Evolutionary conservation across 2,329 filamentous ascomycete species (phyloP).

Genomic region (Trichoderma sp.): DNA sequence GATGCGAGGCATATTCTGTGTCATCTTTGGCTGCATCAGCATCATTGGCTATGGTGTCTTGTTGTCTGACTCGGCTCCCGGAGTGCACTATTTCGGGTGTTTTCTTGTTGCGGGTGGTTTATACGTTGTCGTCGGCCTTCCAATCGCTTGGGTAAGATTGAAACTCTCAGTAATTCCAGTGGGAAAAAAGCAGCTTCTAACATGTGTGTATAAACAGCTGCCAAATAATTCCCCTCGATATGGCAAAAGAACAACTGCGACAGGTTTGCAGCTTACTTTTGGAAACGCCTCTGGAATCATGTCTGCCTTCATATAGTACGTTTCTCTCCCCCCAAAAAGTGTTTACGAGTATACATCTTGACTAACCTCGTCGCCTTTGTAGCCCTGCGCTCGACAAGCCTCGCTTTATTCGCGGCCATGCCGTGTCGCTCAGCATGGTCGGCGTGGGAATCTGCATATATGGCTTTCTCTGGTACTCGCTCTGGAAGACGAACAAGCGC

Average conservation of each 20-base stretch:
- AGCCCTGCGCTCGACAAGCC: slow-evolving; percentile 55
- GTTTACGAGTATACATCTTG: background rate
- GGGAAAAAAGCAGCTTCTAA: background rate
- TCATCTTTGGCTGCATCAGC: slow-evolving; percentile 64
- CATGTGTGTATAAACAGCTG: slow-evolving; percentile 40
- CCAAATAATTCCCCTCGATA: slow-evolving; percentile 74
- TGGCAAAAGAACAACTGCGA: slow-evolving; percentile 74
- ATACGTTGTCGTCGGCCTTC: slow-evolving; percentile 63
- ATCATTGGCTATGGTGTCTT: slow-evolving; percentile 71
- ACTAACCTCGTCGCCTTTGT: background rate
- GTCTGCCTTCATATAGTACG: slow-evolving; percentile 66
- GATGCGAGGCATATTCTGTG: slow-evolving; percentile 65
- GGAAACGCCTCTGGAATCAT: slow-evolving; percentile 75
- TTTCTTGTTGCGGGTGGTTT: slow-evolving; percentile 76
- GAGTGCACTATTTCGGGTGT: slow-evolving; percentile 74
- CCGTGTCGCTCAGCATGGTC: slow-evolving; percentile 62
- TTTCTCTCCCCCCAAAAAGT: background rate
- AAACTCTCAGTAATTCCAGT: background rate
- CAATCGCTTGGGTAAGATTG: slow-evolving; percentile 55
- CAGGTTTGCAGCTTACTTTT: slow-evolving; percentile 70
- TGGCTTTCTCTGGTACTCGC: slow-evolving; percentile 59
- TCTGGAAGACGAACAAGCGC: slow-evolving; percentile 51
- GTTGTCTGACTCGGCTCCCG: slow-evolving; percentile 61
- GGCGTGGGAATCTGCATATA: slow-evolving; percentile 58
- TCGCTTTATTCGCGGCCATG: slow-evolving; percentile 65